Evolutionary conservation across 176 grass and related monocot species (phyloP), one percentile per base, ranked within the genome.

Genomic region (Zizania latifolia): DNA sequence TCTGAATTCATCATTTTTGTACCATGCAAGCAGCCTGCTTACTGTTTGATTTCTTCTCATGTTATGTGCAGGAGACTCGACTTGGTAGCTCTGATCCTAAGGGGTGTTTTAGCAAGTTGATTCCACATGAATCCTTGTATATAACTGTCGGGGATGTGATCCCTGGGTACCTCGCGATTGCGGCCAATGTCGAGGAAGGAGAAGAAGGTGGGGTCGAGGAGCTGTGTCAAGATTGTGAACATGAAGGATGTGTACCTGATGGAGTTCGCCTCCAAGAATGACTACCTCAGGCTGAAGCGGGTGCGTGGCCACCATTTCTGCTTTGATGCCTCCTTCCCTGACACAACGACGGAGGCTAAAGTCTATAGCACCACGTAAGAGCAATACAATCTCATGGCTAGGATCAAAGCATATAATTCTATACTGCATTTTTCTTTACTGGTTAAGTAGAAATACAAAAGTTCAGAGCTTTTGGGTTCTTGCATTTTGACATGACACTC

Each of bases 1-100:
- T 71, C 62, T 85, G 68, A 13, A 70, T 31, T 62, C 59, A 51
- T 37, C 16, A 16, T 41, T 10, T 60, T 1, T 72, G 32, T 19
- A 39, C 13, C 7, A 14, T 24, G 0, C 57, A 40, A 77, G 63
- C 44, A 62, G 14, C 78, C 22, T 54, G 3, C 26, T 54, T 65
- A 41, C 78, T 50, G 16, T 78, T 38, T 31, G 13, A 51, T 82
- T 65, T 82, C 17, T 86, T 35, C 34, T 60, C 62, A 35, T 67
- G 39, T 79, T 59, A 65, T 28, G 23, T 0, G n/a, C 58, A 97
- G 94, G 94, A 90, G 2, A 98, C 94, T 72, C 80, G 91, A 22
- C 88, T 98, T 68, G 91, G 94, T 34, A 98, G 91, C 81, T 86
- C 84, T 55, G 94, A 98, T 84, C 95, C 95, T 8, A 99, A 99